A percentile compares a stretch with the other conserved stretches of the same genome.
Evolutionary conservation across 257 asterid species (phyloP).

Genomic region (Ocimum tenuiflorum): DNA sequence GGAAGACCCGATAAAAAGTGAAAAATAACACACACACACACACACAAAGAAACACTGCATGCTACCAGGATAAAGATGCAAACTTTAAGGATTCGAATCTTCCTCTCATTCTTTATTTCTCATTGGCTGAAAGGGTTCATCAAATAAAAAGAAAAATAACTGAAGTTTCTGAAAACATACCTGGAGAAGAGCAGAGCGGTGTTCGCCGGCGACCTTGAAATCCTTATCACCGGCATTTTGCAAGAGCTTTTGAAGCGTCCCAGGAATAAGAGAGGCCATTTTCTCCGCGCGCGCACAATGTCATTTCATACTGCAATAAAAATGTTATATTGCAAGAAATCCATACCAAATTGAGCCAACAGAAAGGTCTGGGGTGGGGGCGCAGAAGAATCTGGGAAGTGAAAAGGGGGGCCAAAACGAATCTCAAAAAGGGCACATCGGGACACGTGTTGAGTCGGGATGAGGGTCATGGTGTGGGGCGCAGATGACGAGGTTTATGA

Average conservation of each 20-base stretch:
- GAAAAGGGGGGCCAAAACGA: constrained; percentile 19
- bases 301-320: not conserved
- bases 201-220: constrained; percentile 73
- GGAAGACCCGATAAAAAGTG: too few species aligned
- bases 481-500: constrained; percentile 46
- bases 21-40: too few species aligned
- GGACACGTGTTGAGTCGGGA: constrained; percentile 50
- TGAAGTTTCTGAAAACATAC: constrained; percentile 21
- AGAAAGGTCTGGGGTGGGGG: not conserved
- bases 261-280: constrained; percentile 80
- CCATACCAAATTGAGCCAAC: not conserved
- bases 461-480: constrained; percentile 29
- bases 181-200: constrained; percentile 94
- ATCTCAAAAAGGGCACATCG: constrained; percentile 36
- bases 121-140: too few species aligned
- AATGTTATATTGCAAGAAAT: not conserved
- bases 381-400: not conserved
- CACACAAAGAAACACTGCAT: too few species aligned
- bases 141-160: not conserved
- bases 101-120: too few species aligned
- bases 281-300: not conserved
- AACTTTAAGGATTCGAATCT: too few species aligned
- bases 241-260: constrained; percentile 60
- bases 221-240: constrained; percentile 62
- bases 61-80: too few species aligned